Percentiles rank a stretch among this genome's conserved stretches.
Conservation (phyloP, 164 flowering plant genomes). For the Sextonia rubra region DNA sequence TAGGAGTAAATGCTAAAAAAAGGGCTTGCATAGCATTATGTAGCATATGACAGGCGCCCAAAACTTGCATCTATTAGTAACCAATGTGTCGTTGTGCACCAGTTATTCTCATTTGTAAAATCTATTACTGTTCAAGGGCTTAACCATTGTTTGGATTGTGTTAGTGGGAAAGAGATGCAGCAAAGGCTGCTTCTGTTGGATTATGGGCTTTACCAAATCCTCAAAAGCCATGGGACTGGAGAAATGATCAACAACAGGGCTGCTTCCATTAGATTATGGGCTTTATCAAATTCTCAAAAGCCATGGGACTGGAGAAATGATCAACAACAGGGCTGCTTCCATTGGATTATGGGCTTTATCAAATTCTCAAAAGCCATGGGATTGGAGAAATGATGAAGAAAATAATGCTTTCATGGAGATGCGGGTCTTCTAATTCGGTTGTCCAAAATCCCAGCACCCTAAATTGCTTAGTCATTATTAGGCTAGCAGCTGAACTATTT, state of each 20-base stretch:
- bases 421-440: not conserved
- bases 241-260: conserved; percentile 40
- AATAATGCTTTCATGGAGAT: not conserved
- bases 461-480: not conserved
- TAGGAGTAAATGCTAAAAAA: conserved; percentile 77
- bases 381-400: conserved; percentile 61
- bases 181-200: conserved; percentile 55
- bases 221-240: conserved; percentile 90
- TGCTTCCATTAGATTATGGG: conserved; percentile 51
- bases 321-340: conserved; percentile 44
- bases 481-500: not conserved
- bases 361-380: conserved; percentile 91
- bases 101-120: not conserved
- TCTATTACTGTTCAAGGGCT: not conserved
- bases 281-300: conserved; percentile 63
- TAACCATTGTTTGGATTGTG: not conserved
- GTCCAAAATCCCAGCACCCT: not conserved
- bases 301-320: conserved; percentile 91
- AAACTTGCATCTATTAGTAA: conserved; percentile 48
- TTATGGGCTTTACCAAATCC: conserved; percentile 76
- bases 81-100: not conserved
- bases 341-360: conserved; percentile 71
- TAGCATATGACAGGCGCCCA: conserved; percentile 55
- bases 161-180: conserved; percentile 84
- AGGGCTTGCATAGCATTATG: conserved; percentile 81